Evolutionary conservation across 106 monocot genomes (phyloP).

Genomic region (Phalaenopsis equestris): DNA sequence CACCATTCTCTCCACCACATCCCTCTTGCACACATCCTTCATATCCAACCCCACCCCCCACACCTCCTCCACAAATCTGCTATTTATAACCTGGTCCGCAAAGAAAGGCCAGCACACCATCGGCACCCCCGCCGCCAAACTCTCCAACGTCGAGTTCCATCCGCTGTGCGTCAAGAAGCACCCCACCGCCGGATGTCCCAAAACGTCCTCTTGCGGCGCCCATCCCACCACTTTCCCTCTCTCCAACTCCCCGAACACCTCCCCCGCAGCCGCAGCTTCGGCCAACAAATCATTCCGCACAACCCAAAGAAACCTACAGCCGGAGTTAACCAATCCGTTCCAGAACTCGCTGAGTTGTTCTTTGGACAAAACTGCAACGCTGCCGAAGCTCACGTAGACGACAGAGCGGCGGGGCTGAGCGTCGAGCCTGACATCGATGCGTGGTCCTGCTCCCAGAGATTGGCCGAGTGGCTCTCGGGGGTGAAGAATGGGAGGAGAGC

Average conservation of each 20-base stretch:
- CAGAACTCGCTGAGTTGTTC: background rate
- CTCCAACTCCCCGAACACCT: background rate
- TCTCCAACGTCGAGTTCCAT: conserved; percentile 31
- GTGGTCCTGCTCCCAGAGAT: conserved; percentile 9
- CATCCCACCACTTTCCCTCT: conserved; percentile 9
- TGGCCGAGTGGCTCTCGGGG: background rate
- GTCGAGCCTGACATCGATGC: conserved; percentile 5
- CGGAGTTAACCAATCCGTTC: background rate
- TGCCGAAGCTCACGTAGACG: background rate
- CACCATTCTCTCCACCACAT: conserved; percentile 14
- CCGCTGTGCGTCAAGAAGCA: conserved; percentile 22
- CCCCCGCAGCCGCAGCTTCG: background rate
- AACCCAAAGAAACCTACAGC: conserved; percentile 5
- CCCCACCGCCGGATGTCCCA: conserved; percentile 16
- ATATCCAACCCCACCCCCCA: conserved; percentile 24
- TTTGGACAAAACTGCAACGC: background rate
- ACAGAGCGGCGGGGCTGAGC: conserved; percentile 4
- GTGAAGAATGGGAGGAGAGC: background rate
- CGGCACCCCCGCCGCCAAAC: conserved; percentile 15
- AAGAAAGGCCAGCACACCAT: conserved; percentile 22
- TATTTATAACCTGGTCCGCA: conserved; percentile 18
- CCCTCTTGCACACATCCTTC: conserved; percentile 10
- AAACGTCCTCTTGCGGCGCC: conserved; percentile 12
- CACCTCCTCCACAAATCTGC: conserved; percentile 16
- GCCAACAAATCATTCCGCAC: conserved; percentile 1